Evolutionary conservation across 2,329 filamentous ascomycete genomes (phyloP).

Genomic region (Teratosphaeria gauchensis): DNA sequence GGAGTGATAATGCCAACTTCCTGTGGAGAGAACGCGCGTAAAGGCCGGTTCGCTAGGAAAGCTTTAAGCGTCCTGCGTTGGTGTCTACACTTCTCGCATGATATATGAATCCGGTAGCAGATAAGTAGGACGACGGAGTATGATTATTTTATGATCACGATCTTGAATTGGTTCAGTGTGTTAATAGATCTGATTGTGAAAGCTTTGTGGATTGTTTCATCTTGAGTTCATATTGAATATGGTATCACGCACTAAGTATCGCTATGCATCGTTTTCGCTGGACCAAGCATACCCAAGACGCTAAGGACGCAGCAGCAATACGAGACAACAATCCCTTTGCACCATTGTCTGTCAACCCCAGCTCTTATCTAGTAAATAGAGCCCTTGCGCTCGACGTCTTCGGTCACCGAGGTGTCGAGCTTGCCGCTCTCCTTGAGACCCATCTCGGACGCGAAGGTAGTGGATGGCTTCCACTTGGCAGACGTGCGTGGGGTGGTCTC

Average conservation of each 20-base stretch:
- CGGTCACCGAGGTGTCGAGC: conserved; percentile 18
- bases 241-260: not conserved
- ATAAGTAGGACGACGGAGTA: too few relatives aligned
- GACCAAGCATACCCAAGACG: not conserved
- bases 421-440: conserved; percentile 23
- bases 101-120: too few relatives aligned
- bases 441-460: conserved; percentile 25
- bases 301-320: not conserved
- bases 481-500: conserved; percentile 71
- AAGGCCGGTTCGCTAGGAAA: too few relatives aligned
- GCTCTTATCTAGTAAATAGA: conserved; percentile 20
- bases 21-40: too few relatives aligned
- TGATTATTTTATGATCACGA: too few relatives aligned
- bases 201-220: too few relatives aligned
- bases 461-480: conserved; percentile 48
- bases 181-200: too few relatives aligned
- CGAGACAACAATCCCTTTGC: not conserved
- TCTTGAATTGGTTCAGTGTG: too few relatives aligned
- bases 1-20: too few relatives aligned
- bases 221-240: not conserved
- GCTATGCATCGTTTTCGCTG: not conserved
- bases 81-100: too few relatives aligned
- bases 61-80: too few relatives aligned
- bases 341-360: not conserved
- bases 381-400: conserved; percentile 27